A percentile compares a stretch with the other conserved stretches of the same genome.
Evolutionary conservation across 805 yeast genomes (phyloP).

Genomic region (Maudiozyma saulgeensis): DNA sequence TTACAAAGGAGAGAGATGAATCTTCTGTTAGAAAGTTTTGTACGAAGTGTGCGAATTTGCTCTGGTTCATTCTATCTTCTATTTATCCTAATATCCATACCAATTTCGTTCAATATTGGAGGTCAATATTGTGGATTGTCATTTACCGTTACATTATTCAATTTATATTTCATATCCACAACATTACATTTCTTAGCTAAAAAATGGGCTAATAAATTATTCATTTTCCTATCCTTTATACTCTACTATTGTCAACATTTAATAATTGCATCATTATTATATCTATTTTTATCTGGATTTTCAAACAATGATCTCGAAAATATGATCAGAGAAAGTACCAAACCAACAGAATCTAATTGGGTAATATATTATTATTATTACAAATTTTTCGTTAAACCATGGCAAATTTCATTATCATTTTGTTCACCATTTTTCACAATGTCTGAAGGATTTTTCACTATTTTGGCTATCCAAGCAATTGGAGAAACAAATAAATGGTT

Average conservation of each 20-base stretch:
- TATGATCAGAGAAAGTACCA: slow-evolving; percentile 15
- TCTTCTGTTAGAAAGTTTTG: slow-evolving; percentile 7
- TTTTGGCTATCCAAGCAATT: slow-evolving; percentile 82
- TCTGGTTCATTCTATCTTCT: slow-evolving; percentile 54
- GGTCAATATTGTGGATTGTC: slow-evolving; percentile 85
- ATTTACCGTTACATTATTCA: slow-evolving; percentile 63
- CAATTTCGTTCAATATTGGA: slow-evolving; percentile 89
- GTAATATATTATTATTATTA: slow-evolving; percentile 27
- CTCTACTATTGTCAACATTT: slow-evolving; percentile 76
- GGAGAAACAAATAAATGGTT: slow-evolving; percentile 77
- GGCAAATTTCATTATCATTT: slow-evolving; percentile 65
- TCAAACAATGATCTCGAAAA: slow-evolving; percentile 26
- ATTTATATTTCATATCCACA: slow-evolving; percentile 62
- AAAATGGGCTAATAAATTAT: slow-evolving; percentile 13
- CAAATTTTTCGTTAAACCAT: slow-evolving; percentile 41
- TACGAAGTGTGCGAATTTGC: slow-evolving; percentile 24
- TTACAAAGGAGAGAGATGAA: not conserved
- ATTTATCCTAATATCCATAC: slow-evolving; percentile 71
- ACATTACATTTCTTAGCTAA: slow-evolving; percentile 50
- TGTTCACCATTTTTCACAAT: slow-evolving; percentile 85
- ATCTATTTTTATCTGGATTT: slow-evolving; percentile 54
- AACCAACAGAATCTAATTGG: slow-evolving; percentile 20
- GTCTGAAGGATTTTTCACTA: slow-evolving; percentile 86
- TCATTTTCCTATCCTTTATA: slow-evolving; percentile 25
- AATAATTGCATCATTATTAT: slow-evolving; percentile 69